Evolutionary conservation across 805 yeast species (phyloP).

Genomic region (Metschnikowia peoriensis): DNA sequence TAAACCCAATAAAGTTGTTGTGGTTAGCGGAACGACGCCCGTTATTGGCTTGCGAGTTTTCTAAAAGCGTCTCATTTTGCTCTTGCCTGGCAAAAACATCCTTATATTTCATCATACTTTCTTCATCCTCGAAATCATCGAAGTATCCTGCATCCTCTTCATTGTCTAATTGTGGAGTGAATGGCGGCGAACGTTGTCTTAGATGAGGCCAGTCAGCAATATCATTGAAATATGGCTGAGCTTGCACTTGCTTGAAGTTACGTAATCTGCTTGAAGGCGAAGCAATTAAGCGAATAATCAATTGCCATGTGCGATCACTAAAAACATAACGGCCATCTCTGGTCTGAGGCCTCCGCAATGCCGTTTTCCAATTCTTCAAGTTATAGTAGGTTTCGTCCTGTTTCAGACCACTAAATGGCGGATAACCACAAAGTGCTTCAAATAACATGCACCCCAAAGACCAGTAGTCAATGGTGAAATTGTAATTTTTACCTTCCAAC

Average conservation of each 20-base stretch:
- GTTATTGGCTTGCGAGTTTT: constrained; percentile 40
- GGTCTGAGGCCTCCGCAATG: constrained; percentile 84
- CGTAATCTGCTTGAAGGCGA: constrained; percentile 72
- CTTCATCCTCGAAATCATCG: constrained; percentile 95
- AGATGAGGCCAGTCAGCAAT: constrained; percentile 67
- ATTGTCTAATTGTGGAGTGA: constrained; percentile 92
- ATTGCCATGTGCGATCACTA: constrained; percentile 94
- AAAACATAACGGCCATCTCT: constrained; percentile 90
- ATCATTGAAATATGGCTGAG: constrained; percentile 80
- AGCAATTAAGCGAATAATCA: constrained; percentile 76
- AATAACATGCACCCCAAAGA: constrained; percentile 96
- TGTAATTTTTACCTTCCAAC: constrained; percentile 88
- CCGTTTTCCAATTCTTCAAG: constrained; percentile 87
- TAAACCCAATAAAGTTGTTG: constrained; percentile 84
- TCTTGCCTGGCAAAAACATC: constrained; percentile 93
- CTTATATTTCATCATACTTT: constrained; percentile 95
- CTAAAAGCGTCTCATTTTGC: constrained; percentile 78
- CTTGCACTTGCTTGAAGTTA: constrained; percentile 76
- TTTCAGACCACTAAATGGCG: constrained; percentile 93
- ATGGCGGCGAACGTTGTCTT: constrained; percentile 80
- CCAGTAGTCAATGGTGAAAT: constrained; percentile 98
- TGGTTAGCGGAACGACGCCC: constrained; percentile 45
- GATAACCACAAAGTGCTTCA: constrained; percentile 94
- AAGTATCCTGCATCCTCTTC: constrained; percentile 99
- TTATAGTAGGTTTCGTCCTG: constrained; percentile 95